phyloP scores from a whole-genome alignment of 1,284 basidiomycete species.

The Malassezia vespertilionis region DNA sequence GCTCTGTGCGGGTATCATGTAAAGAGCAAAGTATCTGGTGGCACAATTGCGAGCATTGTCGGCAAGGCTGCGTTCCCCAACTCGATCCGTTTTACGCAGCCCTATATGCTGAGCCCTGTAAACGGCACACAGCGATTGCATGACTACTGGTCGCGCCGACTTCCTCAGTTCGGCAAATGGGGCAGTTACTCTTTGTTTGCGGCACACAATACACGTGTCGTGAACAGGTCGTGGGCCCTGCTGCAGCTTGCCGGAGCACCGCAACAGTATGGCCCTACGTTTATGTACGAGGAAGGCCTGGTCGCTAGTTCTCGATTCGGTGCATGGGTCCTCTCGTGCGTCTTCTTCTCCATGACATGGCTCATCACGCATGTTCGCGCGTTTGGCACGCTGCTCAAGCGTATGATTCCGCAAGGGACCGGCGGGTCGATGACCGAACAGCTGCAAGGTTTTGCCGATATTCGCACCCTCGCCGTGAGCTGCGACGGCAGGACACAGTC shows the following conservation, averaged over 20 bases:
- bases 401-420: constrained; percentile 10
- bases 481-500: constrained; percentile 50
- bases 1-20: constrained; percentile 49
- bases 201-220: constrained; percentile 57
- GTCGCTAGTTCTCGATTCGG: constrained; percentile 43
- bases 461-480: constrained; percentile 48
- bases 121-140: constrained; percentile 38
- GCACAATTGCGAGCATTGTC: constrained; percentile 57
- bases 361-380: not conserved
- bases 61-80: constrained; percentile 49
- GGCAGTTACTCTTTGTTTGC: constrained; percentile 61
- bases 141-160: constrained; percentile 52
- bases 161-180: constrained; percentile 51
- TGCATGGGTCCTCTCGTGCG: constrained; percentile 2
- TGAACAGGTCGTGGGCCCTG: constrained; percentile 68
- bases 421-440: constrained; percentile 14
- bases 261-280: constrained; percentile 50
- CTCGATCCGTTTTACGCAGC: constrained; percentile 56
- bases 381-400: not conserved
- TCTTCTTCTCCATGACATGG: constrained; percentile 6
- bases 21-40: constrained; percentile 58
- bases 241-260: constrained; percentile 50
- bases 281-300: constrained; percentile 65
- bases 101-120: constrained; percentile 24
- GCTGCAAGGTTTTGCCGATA: constrained; percentile 6